Base-by-base conservation (phyloP, 1,284 basidiomycete genomes). In the Exobasidium rhododendri region DNA sequence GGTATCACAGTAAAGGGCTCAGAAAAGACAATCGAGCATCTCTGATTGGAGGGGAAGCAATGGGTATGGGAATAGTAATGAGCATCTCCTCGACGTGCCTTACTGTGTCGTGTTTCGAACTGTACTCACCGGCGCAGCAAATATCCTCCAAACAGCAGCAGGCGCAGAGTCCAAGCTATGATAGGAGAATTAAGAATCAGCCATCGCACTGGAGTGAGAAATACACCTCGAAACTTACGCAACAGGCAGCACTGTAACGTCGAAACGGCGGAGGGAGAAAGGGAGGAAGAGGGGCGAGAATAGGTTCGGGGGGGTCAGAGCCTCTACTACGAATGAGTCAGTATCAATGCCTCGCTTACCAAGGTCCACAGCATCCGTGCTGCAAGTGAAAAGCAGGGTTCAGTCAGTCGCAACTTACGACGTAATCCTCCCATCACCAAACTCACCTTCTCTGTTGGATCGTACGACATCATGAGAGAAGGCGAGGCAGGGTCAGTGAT, bases 121-220 rank as follows among this genome's bases (percentile, higher is more conserved):
- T 26, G n/a, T 50, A 50, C 47, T 50, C 47, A 50, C 47, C 52
- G n/a, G 52, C 52, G 29, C 52, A 55, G 24, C 20, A 30, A 31
- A 55, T 55, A 55, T 55, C 52, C 17, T 55, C 52, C 52, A 55
- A 55, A 32, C 52, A 55, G 35, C 52, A 55, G 30, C 52, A 55
- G 14, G 52, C 52, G 35, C 52, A 55, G 24, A 31, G 10, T 50
- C 47, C 47, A 31, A 50, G 47, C 47, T 50, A 20, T 7, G 20
- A 50, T 10, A 20, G 20, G 35, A 50, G 10, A 50, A 20, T 14
- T 7, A 50, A 50, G 7, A 31, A 50, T 7, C 35, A 40, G 35
- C n/a, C n/a, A n/a, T n/a, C n/a, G n/a, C n/a, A n/a, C n/a, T n/a
- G n/a, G n/a, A n/a, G n/a, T n/a, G n/a, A n/a, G n/a, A n/a, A n/a